Evolutionary conservation across 768 basidiomycete species (phyloP), one percentile per base, ranked within the genome.

Genomic region (Trametes maxima): DNA sequence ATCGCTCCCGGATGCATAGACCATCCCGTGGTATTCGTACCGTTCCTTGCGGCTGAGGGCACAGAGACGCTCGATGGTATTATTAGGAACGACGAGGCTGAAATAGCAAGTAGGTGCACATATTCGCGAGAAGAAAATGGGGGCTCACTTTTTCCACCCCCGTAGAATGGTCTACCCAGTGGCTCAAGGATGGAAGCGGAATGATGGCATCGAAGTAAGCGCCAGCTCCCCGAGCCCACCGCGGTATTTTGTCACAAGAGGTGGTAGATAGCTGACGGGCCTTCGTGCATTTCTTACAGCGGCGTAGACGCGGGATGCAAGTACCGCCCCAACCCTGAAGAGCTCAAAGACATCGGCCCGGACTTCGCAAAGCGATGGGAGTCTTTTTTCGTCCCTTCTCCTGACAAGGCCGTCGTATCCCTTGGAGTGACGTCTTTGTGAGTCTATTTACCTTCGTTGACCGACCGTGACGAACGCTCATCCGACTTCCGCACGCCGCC

Each of bases 291-390:
- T 11, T 4, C n/a, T 17, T 19, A n/a, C 49, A 72, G 72, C 43
- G 50, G 57, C 10, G 8, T 70, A 8, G 72, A 72, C 19, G 58
- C 61, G 0, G 70, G 64, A 0, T 45, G 69, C 53, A 73, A 71
- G 50, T 43, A 64, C 19, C 66, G 72, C 2, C 71, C 71, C 0
- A 47, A 39, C 5, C 43, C 46, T 0, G 49, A 63, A 8, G 72
- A 73, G 46, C 64, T 71, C 17, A 51, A 61, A 12, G 47, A 49
- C 11, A 44, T 70, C 3, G 72, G 72, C 0, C 68, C 68, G 10
- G 67, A 68, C 6, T 73, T 73, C 59, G 49, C 57, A 44, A 33
- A 68, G 36, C 37, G 54, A 3, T 73, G 71, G 72, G 57, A 68
- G 5, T 47, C 65, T 0, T 43, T 65, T 44, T 72, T 55, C 52